Evolutionary conservation across 2,329 filamentous ascomycete species (phyloP).

Genomic region (Dichotomopilus funicola): DNA sequence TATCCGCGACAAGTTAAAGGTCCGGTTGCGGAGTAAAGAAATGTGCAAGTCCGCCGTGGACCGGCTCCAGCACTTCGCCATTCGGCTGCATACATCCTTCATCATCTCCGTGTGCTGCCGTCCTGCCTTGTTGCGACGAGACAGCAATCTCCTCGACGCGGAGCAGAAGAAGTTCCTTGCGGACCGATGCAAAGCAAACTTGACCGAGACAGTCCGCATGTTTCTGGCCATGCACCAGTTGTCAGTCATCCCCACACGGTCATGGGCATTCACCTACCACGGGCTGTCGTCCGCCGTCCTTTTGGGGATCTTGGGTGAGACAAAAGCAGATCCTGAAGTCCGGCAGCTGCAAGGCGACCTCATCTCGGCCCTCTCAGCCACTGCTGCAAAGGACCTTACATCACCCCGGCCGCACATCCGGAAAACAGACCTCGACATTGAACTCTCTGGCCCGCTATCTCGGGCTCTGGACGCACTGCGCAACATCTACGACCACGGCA

Average conservation of each 20-base stretch:
- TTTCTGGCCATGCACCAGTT: conserved; percentile 63
- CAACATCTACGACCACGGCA: conserved; percentile 62
- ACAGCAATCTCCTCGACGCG: conserved; percentile 42
- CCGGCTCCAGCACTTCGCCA: conserved; percentile 56
- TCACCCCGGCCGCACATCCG: conserved; percentile 48
- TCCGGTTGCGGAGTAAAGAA: conserved; percentile 53
- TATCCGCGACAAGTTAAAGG: conserved; percentile 42
- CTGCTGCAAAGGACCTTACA: conserved; percentile 54
- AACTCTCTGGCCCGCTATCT: conserved; percentile 55
- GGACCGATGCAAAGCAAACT: conserved; percentile 53
- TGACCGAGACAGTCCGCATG: conserved; percentile 61
- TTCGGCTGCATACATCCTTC: conserved; percentile 59
- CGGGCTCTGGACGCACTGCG: conserved; percentile 54
- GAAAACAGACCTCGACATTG: conserved; percentile 53
- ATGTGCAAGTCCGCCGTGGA: conserved; percentile 58
- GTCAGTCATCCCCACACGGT: conserved; percentile 59
- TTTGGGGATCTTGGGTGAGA: conserved; percentile 57
- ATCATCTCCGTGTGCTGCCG: conserved; percentile 60
- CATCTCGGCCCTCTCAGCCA: conserved; percentile 57
- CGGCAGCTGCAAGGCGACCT: conserved; percentile 58
- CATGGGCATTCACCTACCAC: conserved; percentile 63
- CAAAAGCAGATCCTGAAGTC: conserved; percentile 56
- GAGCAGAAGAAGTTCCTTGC: conserved; percentile 50
- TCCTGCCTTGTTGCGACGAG: conserved; percentile 49
- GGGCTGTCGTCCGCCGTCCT: conserved; percentile 59